A percentile compares a stretch with the other conserved stretches of the same genome.
Conservation (phyloP, 2,329 filamentous ascomycete species). For the Aspergillus sp. region DNA sequence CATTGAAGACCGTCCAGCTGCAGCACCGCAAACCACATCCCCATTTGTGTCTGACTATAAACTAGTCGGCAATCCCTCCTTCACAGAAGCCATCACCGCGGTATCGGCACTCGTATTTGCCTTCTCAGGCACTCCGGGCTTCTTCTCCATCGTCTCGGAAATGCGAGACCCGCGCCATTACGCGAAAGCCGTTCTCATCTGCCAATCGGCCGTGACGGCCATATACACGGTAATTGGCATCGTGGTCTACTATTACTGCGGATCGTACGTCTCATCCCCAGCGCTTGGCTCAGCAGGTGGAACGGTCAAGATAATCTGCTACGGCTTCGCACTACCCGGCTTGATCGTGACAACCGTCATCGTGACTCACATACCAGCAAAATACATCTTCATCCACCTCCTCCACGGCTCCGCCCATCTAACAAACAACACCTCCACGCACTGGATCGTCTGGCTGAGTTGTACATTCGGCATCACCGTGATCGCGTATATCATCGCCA, state of each 20-base stretch:
- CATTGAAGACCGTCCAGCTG: slow-evolving; percentile 28
- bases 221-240: slow-evolving; percentile 28
- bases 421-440: slow-evolving; percentile 12
- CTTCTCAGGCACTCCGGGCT: slow-evolving; percentile 18
- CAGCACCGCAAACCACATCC: slow-evolving; percentile 19
- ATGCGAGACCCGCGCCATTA: slow-evolving; percentile 29
- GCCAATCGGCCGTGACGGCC: slow-evolving; percentile 25
- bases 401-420: slow-evolving; percentile 18
- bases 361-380: slow-evolving; percentile 1
- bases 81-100: slow-evolving; percentile 16
- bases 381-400: slow-evolving; percentile 10
- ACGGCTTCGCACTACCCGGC: slow-evolving; percentile 29
- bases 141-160: slow-evolving; percentile 31
- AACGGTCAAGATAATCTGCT: slow-evolving; percentile 38
- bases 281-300: slow-evolving; percentile 41
- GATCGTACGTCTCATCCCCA: slow-evolving; percentile 40
- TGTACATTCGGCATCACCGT: slow-evolving; percentile 15
- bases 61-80: slow-evolving; percentile 11
- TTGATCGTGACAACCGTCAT: slow-evolving; percentile 14
- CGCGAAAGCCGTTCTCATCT: slow-evolving; percentile 20
- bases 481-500: slow-evolving; percentile 21
- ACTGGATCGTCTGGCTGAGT: slow-evolving; percentile 20
- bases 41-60: slow-evolving; percentile 22
- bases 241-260: slow-evolving; percentile 43
- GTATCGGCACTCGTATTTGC: slow-evolving; percentile 18